phyloP scores from a whole-genome alignment of 768 basidiomycete genomes.

The Lentinula aciculospora region DNA sequence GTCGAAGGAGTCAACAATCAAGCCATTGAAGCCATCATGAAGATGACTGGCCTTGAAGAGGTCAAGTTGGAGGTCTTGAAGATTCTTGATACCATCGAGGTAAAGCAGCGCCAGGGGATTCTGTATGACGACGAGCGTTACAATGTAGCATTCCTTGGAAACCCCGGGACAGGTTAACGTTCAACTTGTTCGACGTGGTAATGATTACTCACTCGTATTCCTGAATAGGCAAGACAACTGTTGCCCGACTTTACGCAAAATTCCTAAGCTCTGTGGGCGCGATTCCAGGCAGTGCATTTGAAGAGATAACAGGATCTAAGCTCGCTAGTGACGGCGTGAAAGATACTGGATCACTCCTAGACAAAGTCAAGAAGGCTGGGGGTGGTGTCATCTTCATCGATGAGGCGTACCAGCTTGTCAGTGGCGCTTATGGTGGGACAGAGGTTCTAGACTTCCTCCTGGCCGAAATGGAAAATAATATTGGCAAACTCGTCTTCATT shows the following conservation, averaged over 20 bases:
- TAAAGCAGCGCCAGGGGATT: slow-evolving; percentile 43
- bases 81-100: slow-evolving; percentile 56
- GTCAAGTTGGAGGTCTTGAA: slow-evolving; percentile 57
- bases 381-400: slow-evolving; percentile 68
- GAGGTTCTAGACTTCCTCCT: slow-evolving; percentile 66
- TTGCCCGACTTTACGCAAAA: slow-evolving; percentile 59
- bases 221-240: slow-evolving; percentile 58
- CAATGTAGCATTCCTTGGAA: slow-evolving; percentile 60
- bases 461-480: slow-evolving; percentile 70
- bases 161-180: slow-evolving; percentile 63
- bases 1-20: slow-evolving; percentile 44
- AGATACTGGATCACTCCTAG: slow-evolving; percentile 44
- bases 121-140: slow-evolving; percentile 52
- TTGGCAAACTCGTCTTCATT: slow-evolving; percentile 62
- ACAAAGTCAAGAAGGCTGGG: slow-evolving; percentile 34
- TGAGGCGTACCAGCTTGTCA: slow-evolving; percentile 65
- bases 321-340: slow-evolving; percentile 52
- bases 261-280: slow-evolving; percentile 52
- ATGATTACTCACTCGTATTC: not conserved
- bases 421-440: slow-evolving; percentile 35
- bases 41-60: slow-evolving; percentile 60
- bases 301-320: slow-evolving; percentile 60
- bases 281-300: slow-evolving; percentile 45
- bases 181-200: not conserved
- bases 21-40: slow-evolving; percentile 64